Conservation (phyloP, 1,139 yeast species). For the Suhomyces atakaporum region DNA sequence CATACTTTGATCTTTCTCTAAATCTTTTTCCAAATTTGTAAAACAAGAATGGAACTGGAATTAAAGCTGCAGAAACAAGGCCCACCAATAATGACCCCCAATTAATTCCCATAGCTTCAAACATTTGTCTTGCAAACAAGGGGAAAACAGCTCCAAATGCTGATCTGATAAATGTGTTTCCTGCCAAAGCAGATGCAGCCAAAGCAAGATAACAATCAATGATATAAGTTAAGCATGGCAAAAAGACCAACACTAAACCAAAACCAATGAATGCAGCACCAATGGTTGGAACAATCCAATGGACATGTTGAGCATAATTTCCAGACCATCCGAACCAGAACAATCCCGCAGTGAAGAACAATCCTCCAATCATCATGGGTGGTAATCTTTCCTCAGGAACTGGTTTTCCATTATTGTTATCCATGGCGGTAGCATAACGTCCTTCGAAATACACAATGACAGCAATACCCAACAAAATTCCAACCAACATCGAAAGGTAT, state of each 20-base stretch:
- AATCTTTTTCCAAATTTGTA: conserved; percentile 61
- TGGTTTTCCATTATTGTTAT: conserved; percentile 55
- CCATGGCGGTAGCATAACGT: conserved; percentile 34
- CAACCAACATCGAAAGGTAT: conserved; percentile 61
- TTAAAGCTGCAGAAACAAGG: conserved; percentile 57
- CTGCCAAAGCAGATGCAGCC: conserved; percentile 92
- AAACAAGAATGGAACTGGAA: conserved; percentile 79
- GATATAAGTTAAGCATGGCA: conserved; percentile 76
- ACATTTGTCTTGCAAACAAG: conserved; percentile 64
- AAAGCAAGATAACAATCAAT: conserved; percentile 76
- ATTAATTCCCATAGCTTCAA: conserved; percentile 67
- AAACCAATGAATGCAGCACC: conserved; percentile 73
- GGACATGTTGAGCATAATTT: conserved; percentile 62
- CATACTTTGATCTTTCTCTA: conserved; percentile 66
- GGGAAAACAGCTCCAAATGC: conserved; percentile 56
- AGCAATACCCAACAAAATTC: conserved; percentile 60
- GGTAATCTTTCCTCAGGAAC: conserved; percentile 80
- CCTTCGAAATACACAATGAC: conserved; percentile 32
- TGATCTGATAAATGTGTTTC: conserved; percentile 75
- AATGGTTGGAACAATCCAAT: conserved; percentile 84
- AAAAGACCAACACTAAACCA: conserved; percentile 74
- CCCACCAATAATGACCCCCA: conserved; percentile 87
- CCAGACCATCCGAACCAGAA: conserved; percentile 91
- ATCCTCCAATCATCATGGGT: conserved; percentile 70
- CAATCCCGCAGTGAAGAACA: conserved; percentile 72